These are phyloP conservation scores for Keithomyces neogunnii DNA, from an alignment of 2,329 filamentous ascomycete species.

Conservation along the genomic window DNA sequence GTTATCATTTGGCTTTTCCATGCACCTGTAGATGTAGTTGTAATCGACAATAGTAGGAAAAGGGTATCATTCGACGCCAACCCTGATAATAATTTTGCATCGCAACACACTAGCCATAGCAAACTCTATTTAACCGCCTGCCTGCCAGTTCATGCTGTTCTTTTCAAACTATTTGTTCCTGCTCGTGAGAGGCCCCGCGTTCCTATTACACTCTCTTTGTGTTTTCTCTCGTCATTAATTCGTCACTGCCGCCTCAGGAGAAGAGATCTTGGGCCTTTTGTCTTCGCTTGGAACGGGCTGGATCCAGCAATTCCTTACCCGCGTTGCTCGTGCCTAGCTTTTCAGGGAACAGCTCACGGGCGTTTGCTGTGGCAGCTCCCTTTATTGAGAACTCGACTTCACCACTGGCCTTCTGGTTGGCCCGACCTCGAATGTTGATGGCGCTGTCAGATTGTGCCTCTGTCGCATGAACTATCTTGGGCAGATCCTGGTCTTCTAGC, in stretches of 20 bases:
- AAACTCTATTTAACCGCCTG: neutral
- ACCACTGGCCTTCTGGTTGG: slow-evolving; percentile 34
- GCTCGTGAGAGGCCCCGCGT: neutral
- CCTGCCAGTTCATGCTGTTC: neutral
- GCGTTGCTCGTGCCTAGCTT: slow-evolving; percentile 49
- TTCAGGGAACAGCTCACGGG: slow-evolving; percentile 61
- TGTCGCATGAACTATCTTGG: slow-evolving; percentile 52
- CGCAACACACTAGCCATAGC: neutral
- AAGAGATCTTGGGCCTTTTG: slow-evolving; percentile 69
- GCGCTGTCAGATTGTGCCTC: slow-evolving; percentile 31
- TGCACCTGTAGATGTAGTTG: neutral
- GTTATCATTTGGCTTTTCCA: too few species aligned
- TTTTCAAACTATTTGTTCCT: neutral
- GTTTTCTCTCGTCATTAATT: neutral
- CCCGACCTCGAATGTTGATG: slow-evolving; percentile 54
- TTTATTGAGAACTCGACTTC: slow-evolving; percentile 57
- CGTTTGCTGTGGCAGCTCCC: slow-evolving; percentile 40
- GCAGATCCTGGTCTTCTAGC: slow-evolving; percentile 27
- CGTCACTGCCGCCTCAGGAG: slow-evolving; percentile 27
- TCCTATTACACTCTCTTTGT: neutral
- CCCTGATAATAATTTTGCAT: slow-evolving; percentile 17
- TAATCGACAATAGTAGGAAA: neutral
- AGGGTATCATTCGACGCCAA: neutral
- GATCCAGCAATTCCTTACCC: slow-evolving; percentile 61
- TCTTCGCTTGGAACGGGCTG: slow-evolving; percentile 42